These are phyloP conservation scores for Parachaetomium inaequale DNA, from an alignment of 495 filamentous ascomycete genomes.

Conservation along the genomic window DNA sequence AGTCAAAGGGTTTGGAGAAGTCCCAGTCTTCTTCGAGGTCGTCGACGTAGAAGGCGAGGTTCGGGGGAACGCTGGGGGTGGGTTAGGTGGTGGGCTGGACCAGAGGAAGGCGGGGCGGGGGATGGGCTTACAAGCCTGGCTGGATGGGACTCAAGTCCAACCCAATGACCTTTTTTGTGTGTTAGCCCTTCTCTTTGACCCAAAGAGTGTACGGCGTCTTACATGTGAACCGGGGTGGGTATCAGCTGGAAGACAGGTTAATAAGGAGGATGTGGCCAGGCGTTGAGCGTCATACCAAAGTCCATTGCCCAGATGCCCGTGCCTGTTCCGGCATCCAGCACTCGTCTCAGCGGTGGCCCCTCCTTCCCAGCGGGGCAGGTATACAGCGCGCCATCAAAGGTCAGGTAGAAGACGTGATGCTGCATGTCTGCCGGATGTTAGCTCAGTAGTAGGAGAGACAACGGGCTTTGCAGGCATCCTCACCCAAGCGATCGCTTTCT, in stretches of 20 bases:
- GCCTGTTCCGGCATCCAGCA: neutral
- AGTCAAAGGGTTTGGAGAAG: constrained; percentile 44
- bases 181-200: neutral
- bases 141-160: neutral
- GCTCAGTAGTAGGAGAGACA: neutral
- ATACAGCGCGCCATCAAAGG: neutral
- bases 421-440: neutral
- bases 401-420: neutral
- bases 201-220: neutral
- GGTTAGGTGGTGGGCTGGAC: neutral
- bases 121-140: neutral
- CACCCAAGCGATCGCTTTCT: neutral
- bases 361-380: neutral
- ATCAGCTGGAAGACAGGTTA: neutral
- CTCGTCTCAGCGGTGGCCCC: neutral
- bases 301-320: neutral
- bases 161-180: neutral
- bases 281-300: neutral
- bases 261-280: neutral
- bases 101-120: neutral
- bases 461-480: neutral
- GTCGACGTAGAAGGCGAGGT: constrained; percentile 47
- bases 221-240: neutral
- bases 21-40: constrained; percentile 49
- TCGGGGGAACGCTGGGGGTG: constrained; percentile 40